These are phyloP conservation scores for Phialemonium atrogriseum DNA, from an alignment of 2,329 filamentous ascomycete species.

Conservation along the genomic window DNA sequence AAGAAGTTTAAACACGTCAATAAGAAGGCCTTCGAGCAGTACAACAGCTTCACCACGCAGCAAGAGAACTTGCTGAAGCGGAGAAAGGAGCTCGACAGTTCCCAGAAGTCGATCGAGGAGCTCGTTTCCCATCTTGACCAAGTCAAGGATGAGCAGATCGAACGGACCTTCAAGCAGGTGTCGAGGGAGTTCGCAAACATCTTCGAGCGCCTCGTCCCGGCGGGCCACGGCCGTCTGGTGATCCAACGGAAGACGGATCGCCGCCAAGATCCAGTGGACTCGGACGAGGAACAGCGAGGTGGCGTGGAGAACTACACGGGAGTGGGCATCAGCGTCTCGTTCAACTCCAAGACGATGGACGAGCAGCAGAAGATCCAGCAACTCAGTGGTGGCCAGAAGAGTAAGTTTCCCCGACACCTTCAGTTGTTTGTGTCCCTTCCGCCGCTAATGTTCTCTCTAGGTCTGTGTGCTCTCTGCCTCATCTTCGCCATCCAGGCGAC, in stretches of 20 bases:
- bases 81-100: constrained; percentile 77
- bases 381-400: constrained; percentile 94
- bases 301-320: constrained; percentile 92
- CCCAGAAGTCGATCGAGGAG: constrained; percentile 80
- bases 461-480: constrained; percentile 90
- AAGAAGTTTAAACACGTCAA: constrained; percentile 98
- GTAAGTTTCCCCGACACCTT: constrained; percentile 39
- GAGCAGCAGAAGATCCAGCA: constrained; percentile 98
- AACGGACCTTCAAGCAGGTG: constrained; percentile 97
- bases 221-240: constrained; percentile 81
- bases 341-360: constrained; percentile 92
- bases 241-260: constrained; percentile 87
- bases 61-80: constrained; percentile 80
- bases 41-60: constrained; percentile 92
- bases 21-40: constrained; percentile 99
- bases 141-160: constrained; percentile 94
- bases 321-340: constrained; percentile 93
- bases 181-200: constrained; percentile 87
- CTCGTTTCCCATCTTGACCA: constrained; percentile 89
- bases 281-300: constrained; percentile 58
- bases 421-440: constrained; percentile 1
- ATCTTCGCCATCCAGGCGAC: constrained; percentile 99
- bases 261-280: constrained; percentile 51
- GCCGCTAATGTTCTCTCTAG: constrained; percentile 22
- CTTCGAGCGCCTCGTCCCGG: constrained; percentile 90